Conservation (phyloP, 1,284 basidiomycete species). For the Ganoderma lingzhi region DNA sequence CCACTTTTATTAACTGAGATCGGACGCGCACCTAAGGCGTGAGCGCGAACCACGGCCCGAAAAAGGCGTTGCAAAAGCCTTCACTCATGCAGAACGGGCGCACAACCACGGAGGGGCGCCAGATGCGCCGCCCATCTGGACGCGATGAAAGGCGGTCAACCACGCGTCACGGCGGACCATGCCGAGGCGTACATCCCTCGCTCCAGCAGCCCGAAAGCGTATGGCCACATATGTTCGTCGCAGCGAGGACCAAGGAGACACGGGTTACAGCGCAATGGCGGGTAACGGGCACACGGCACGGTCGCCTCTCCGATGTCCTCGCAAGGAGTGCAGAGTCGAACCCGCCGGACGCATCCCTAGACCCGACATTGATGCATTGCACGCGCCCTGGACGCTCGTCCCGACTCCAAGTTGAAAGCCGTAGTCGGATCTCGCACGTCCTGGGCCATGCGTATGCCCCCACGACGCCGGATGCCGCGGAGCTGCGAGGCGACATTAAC, state of each 20-base stretch:
- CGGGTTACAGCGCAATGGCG: neutral
- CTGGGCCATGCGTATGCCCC: neutral
- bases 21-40: neutral
- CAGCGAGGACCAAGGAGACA: neutral
- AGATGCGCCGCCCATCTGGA: neutral
- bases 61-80: neutral
- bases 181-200: neutral
- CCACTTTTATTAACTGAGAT: constrained; percentile 8
- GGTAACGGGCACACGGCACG: constrained; percentile 17
- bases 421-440: neutral
- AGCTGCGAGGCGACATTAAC: neutral
- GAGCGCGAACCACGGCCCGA: neutral
- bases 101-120: neutral
- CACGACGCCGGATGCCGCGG: neutral
- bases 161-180: neutral
- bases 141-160: neutral
- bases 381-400: neutral
- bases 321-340: neutral
- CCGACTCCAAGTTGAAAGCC: neutral
- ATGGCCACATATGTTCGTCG: neutral
- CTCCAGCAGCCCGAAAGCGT: neutral
- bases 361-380: neutral
- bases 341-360: neutral
- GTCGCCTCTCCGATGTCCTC: constrained; percentile 27
- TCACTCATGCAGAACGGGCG: neutral